These are phyloP conservation scores for Podochytrium sp. DNA, from an alignment of 192 early-diverging fungal species.

Conservation along the genomic window DNA sequence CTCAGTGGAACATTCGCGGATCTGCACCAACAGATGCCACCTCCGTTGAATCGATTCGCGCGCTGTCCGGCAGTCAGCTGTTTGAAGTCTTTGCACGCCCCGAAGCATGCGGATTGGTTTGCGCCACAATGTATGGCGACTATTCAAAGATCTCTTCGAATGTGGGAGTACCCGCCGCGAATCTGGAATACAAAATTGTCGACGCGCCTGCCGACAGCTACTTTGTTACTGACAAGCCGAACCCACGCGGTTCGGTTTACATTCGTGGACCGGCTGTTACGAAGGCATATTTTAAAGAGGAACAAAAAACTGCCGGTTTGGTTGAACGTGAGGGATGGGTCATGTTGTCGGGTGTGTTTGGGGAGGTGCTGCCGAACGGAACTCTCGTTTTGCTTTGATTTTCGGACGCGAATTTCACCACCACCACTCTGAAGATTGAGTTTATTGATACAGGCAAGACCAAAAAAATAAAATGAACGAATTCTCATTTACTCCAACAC, in stretches of 20 bases:
- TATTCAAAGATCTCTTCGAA: conserved; percentile 1
- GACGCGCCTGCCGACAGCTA: conserved; percentile 92
- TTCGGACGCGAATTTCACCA: not conserved
- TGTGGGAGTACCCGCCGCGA: conserved; percentile 25
- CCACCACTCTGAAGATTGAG: not conserved
- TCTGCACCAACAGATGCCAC: not conserved
- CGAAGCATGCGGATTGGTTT: conserved; percentile 2
- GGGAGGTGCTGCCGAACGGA: conserved; percentile 10
- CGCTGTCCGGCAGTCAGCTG: conserved; percentile 6
- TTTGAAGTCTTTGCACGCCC: not conserved
- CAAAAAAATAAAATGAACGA: not conserved
- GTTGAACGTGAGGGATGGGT: conserved; percentile 19
- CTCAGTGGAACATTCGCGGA: conserved; percentile 6
- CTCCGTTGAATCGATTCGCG: conserved; percentile 5
- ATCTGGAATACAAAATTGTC: conserved; percentile 76
- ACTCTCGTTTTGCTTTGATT: not conserved
- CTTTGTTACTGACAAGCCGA: conserved; percentile 77
- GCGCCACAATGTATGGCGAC: conserved; percentile 1
- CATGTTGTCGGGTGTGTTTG: not conserved
- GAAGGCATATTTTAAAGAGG: not conserved
- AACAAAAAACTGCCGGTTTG: not conserved
- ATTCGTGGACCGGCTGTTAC: conserved; percentile 14
- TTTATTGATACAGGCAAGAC: not conserved
- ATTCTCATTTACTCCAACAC: no score
- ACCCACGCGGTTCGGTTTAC: conserved; percentile 89